Evolutionary conservation across 345 rosid genomes (phyloP).

Genomic region (Zanthoxylum bungeanum): DNA sequence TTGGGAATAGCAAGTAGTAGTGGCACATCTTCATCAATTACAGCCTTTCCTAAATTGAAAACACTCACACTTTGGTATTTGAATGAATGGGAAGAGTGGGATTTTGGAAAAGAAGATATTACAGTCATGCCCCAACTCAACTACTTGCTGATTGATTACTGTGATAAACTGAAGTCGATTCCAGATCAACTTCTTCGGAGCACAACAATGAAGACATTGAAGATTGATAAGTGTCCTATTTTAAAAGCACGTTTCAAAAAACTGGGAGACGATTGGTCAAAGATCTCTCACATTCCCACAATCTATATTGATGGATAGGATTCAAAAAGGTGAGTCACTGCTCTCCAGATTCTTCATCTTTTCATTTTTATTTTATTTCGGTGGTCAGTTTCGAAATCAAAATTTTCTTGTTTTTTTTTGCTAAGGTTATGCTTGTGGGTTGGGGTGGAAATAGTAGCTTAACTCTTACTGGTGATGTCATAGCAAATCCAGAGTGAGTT

Average conservation of each 20-base stretch:
- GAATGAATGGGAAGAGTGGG: neutral
- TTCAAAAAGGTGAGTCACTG: too few relatives aligned
- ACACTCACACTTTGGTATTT: accelerated
- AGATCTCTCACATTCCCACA: neutral
- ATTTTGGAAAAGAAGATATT: neutral
- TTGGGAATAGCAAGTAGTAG: neutral
- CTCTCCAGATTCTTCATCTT: too few relatives aligned
- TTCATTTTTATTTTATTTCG: too few relatives aligned
- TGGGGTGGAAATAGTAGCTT: too few relatives aligned
- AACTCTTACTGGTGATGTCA: too few relatives aligned
- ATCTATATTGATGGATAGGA: too few relatives aligned
- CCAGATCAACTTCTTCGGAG: neutral
- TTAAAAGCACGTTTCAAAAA: neutral
- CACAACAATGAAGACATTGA: neutral
- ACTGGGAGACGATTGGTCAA: neutral
- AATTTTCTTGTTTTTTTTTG: too few relatives aligned
- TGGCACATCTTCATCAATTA: neutral
- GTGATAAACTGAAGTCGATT: neutral
- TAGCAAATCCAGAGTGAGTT: too few relatives aligned
- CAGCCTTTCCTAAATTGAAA: neutral
- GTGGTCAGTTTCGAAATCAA: too few relatives aligned
- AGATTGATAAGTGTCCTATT: neutral
- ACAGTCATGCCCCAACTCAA: neutral
- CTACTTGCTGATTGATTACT: neutral
- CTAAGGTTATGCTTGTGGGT: too few relatives aligned